Percentiles rank a stretch among this genome's conserved stretches.
phyloP scores from a whole-genome alignment of 2,329 filamentous ascomycete species.

The Colletotrichum eleusines region DNA sequence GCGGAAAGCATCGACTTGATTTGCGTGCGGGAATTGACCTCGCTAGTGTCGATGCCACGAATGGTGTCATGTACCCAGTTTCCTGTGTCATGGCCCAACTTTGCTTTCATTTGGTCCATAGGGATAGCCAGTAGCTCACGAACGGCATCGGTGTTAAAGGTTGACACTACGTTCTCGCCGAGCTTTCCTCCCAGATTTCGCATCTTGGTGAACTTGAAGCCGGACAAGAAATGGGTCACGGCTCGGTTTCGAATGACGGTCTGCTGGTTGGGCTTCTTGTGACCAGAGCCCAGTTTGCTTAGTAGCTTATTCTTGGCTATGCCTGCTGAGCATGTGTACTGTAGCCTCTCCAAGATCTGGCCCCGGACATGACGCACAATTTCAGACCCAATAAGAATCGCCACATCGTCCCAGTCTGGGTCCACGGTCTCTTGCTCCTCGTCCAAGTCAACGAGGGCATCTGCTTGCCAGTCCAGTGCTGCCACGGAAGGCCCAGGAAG shows the following conservation, averaged over 20 bases:
- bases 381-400: slow-evolving; percentile 86
- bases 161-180: slow-evolving; percentile 85
- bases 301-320: slow-evolving; percentile 94
- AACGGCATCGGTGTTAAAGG: slow-evolving; percentile 84
- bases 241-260: slow-evolving; percentile 93
- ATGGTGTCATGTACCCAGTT: slow-evolving; percentile 88
- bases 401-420: slow-evolving; percentile 97
- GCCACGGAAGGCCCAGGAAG: slow-evolving; percentile 78
- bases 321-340: slow-evolving; percentile 93
- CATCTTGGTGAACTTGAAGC: slow-evolving; percentile 95
- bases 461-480: slow-evolving; percentile 84
- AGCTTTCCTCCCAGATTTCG: slow-evolving; percentile 95
- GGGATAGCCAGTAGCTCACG: slow-evolving; percentile 79
- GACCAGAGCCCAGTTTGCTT: slow-evolving; percentile 89
- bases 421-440: slow-evolving; percentile 81
- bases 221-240: slow-evolving; percentile 79
- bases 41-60: slow-evolving; percentile 85
- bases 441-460: slow-evolving; percentile 85
- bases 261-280: slow-evolving; percentile 94
- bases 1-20: slow-evolving; percentile 98
- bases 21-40: slow-evolving; percentile 90
- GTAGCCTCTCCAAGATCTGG: slow-evolving; percentile 75
- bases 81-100: slow-evolving; percentile 86
- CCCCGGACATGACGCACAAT: slow-evolving; percentile 83
- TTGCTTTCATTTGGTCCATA: slow-evolving; percentile 80